phyloP scores from a whole-genome alignment of 2,329 filamentous ascomycete species.

The Colletotrichum scovillei region DNA sequence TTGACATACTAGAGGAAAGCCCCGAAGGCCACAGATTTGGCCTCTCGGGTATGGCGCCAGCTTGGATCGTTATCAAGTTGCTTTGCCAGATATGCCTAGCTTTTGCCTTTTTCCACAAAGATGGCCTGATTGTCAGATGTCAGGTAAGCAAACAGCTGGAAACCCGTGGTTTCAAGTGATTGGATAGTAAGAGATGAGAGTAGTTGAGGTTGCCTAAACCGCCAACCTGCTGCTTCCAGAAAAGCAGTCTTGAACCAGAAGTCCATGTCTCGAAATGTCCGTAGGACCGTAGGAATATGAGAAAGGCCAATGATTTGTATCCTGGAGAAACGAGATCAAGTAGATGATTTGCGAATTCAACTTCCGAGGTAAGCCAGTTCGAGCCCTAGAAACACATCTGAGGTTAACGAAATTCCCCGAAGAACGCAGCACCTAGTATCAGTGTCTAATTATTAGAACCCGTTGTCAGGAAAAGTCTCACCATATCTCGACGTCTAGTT shows the following conservation, averaged over 20 bases:
- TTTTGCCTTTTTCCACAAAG: neutral
- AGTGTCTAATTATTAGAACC: neutral
- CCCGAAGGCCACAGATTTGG: constrained; percentile 28
- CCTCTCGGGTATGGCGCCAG: constrained; percentile 4
- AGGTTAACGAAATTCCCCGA: neutral
- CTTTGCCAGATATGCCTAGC: neutral
- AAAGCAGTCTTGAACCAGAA: neutral
- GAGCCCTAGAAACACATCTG: neutral
- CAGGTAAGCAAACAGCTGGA: neutral
- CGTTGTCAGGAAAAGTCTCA: neutral
- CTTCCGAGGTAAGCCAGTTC: neutral
- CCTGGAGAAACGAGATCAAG: neutral
- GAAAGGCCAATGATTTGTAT: neutral
- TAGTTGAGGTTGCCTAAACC: neutral
- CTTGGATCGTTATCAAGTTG: neutral
- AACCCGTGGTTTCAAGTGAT: neutral
- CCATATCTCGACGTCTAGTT: neutral
- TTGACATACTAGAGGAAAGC: constrained; percentile 21
- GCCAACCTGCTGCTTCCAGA: neutral
- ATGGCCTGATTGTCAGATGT: neutral
- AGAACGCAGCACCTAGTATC: neutral
- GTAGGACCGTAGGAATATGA: neutral
- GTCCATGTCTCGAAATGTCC: neutral
- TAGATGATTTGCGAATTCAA: neutral
- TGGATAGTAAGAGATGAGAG: neutral